Percentiles rank a stretch among this genome's conserved stretches.
Evolutionary conservation across 176 grass and related monocot species (phyloP).

Genomic region (Poa annua): DNA sequence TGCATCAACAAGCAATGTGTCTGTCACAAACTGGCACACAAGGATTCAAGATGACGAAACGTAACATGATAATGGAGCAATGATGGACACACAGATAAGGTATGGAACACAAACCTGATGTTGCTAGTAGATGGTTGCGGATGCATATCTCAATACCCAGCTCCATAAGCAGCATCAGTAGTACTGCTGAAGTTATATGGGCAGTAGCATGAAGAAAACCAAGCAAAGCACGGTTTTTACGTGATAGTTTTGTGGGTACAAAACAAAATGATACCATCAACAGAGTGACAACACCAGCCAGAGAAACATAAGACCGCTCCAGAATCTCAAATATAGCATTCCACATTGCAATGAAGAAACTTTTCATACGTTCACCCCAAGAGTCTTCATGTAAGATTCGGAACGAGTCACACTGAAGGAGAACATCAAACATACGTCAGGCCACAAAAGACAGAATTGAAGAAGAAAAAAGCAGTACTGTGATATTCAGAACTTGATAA

Average conservation of each 20-base stretch:
- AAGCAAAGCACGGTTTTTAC: conserved; percentile 74
- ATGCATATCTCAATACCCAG: conserved; percentile 97
- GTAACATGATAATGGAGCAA: conserved; percentile 25
- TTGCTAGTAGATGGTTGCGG: conserved; percentile 84
- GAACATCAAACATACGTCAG: conserved; percentile 43
- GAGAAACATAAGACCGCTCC: conserved; percentile 85
- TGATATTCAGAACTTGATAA: neutral
- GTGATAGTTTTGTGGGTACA: conserved; percentile 92
- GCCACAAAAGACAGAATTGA: conserved; percentile 20
- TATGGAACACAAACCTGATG: conserved; percentile 66
- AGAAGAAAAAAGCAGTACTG: conserved; percentile 3
- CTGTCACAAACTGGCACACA: conserved; percentile 4
- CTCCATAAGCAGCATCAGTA: conserved; percentile 96
- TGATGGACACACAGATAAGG: neutral
- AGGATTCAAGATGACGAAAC: conserved; percentile 12
- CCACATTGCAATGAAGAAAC: conserved; percentile 82
- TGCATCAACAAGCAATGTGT: neutral
- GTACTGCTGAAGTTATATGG: conserved; percentile 84
- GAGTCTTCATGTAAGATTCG: conserved; percentile 74
- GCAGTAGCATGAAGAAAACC: conserved; percentile 91
- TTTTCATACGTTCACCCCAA: conserved; percentile 73
- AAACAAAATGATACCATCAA: conserved; percentile 88
- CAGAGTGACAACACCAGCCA: conserved; percentile 64
- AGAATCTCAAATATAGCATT: conserved; percentile 87
- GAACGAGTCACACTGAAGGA: conserved; percentile 75